Percentiles rank a stretch among this genome's conserved stretches.
Conservation (phyloP, 805 yeast genomes). For the Wickerhamiella galacta region DNA sequence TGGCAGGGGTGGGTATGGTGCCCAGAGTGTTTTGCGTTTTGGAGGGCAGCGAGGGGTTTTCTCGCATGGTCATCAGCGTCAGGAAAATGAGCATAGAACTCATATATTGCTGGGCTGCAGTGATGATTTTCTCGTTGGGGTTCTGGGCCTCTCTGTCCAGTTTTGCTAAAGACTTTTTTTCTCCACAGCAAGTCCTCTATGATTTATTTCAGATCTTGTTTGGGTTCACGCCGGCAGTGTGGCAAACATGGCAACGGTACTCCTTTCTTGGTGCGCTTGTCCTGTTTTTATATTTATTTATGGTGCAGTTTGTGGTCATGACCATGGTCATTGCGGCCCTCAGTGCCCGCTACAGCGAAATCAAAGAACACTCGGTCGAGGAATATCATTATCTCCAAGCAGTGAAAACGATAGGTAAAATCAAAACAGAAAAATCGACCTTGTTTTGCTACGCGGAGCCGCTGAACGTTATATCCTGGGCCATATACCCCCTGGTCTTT, state of each 20-base stretch:
- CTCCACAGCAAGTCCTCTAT: conserved; percentile 30
- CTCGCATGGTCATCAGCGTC: conserved; percentile 34
- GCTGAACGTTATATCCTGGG: conserved; percentile 21
- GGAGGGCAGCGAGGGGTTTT: conserved; percentile 36
- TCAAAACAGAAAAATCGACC: conserved; percentile 23
- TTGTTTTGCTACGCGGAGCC: conserved; percentile 25
- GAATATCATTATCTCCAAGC: conserved; percentile 25
- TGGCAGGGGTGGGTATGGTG: conserved; percentile 30
- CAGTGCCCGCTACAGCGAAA: conserved; percentile 23
- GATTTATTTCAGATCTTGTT: conserved; percentile 36
- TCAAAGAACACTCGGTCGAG: conserved; percentile 22
- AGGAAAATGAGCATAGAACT: conserved; percentile 36
- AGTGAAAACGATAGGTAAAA: conserved; percentile 24
- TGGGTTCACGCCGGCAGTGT: conserved; percentile 45
- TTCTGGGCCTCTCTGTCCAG: conserved; percentile 39
- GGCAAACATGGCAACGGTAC: conserved; percentile 38
- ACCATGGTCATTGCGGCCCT: conserved; percentile 40
- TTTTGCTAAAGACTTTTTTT: conserved; percentile 27
- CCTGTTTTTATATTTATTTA: conserved; percentile 34
- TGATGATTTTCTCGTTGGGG: conserved; percentile 35
- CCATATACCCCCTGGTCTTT: conserved; percentile 19
- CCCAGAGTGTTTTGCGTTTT: conserved; percentile 35
- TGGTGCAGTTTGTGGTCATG: conserved; percentile 37
- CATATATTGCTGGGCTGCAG: conserved; percentile 31
- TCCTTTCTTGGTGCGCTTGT: conserved; percentile 31